Evolutionary conservation across 2,329 filamentous ascomycete species (phyloP).

Genomic region (Aspergillus fructus): DNA sequence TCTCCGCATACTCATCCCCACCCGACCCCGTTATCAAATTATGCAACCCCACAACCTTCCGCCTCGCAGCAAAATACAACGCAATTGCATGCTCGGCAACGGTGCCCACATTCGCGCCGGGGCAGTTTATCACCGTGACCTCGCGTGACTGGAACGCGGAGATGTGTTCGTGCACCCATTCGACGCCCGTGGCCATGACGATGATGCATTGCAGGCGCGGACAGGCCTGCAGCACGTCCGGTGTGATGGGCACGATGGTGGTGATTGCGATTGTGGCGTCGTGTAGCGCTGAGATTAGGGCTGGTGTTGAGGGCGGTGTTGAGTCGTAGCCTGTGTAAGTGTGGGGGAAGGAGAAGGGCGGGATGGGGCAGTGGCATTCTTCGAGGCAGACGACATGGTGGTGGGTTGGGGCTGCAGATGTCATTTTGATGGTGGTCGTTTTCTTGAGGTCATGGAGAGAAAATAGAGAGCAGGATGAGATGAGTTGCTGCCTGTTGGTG

Average conservation of each 20-base stretch:
- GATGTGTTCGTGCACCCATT: conserved; percentile 43
- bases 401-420: neutral
- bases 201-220: conserved; percentile 39
- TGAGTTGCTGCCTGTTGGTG: no score
- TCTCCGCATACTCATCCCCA: conserved; percentile 33
- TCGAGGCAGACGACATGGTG: conserved; percentile 51
- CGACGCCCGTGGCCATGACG: conserved; percentile 49
- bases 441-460: no score
- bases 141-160: conserved; percentile 41
- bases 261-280: conserved; percentile 50
- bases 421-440: no score
- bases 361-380: conserved; percentile 42
- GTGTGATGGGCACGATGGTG: conserved; percentile 30
- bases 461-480: no score
- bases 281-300: conserved; percentile 39
- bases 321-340: conserved; percentile 40
- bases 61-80: conserved; percentile 50
- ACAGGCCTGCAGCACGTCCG: conserved; percentile 34
- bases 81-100: conserved; percentile 53
- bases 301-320: conserved; percentile 25
- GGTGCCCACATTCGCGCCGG: conserved; percentile 47
- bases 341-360: conserved; percentile 44
- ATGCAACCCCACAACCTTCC: conserved; percentile 41
- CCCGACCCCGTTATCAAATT: conserved; percentile 11
- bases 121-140: conserved; percentile 48